phyloP scores from a whole-genome alignment of 208 protist genomes.

The Angomonas ambiguus region DNA sequence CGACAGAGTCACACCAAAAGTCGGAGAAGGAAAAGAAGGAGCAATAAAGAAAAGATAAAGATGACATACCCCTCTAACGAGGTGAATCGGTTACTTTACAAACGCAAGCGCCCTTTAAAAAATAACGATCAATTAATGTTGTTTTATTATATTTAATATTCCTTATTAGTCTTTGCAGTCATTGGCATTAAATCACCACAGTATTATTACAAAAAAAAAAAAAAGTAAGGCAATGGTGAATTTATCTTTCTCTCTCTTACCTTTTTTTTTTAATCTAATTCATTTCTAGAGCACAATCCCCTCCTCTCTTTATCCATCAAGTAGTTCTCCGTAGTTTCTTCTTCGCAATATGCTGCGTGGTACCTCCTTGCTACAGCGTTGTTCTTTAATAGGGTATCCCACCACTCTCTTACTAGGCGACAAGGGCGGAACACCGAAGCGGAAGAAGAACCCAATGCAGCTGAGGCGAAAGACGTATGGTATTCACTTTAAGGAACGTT shows the following conservation, averaged over 20 bases:
- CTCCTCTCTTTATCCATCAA: background rate
- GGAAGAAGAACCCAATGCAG: constrained; percentile 88
- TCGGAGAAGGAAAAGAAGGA: constrained; percentile 29
- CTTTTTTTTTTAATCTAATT: background rate
- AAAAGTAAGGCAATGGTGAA: too few species aligned
- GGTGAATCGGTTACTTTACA: background rate
- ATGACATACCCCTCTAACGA: background rate
- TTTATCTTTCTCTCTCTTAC: background rate
- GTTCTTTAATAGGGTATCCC: constrained; percentile 38
- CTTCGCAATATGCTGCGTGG: constrained; percentile 6
- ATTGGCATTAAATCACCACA: background rate
- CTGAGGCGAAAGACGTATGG: constrained; percentile 80
- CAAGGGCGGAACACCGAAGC: constrained; percentile 89
- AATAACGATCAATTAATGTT: background rate
- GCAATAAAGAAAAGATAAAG: constrained; percentile 17
- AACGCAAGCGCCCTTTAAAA: too few species aligned
- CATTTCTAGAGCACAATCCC: background rate
- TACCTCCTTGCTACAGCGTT: constrained; percentile 16
- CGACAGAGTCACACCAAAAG: constrained; percentile 32
- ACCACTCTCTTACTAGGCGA: constrained; percentile 70
- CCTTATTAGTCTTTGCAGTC: background rate
- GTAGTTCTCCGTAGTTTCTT: background rate
- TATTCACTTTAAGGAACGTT: constrained; percentile 88
- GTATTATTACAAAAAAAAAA: too few species aligned
- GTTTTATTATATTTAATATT: background rate